phyloP scores from a whole-genome alignment of 2,329 filamentous ascomycete species.

The Pyrenophora graminea region DNA sequence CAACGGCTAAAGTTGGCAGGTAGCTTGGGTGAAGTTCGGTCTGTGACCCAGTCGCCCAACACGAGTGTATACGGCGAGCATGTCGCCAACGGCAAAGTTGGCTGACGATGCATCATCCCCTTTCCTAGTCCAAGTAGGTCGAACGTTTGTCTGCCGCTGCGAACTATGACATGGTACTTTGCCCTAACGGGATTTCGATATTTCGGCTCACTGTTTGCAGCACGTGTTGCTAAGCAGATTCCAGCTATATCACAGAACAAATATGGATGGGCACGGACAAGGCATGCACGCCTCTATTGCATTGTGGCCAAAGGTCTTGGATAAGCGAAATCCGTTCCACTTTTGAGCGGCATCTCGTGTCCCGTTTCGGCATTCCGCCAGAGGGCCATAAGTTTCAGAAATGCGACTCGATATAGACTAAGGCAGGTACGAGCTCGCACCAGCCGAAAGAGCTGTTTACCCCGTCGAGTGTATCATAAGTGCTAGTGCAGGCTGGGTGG shows the following conservation, averaged over 20 bases:
- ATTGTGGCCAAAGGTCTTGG: constrained; percentile 19
- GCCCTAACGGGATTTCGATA: constrained; percentile 22
- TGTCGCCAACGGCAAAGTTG: constrained; percentile 6
- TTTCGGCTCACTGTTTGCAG: constrained; percentile 10
- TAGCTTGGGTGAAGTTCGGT: constrained; percentile 8
- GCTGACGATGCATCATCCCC: constrained; percentile 3
- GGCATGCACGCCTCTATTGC: constrained; percentile 16
- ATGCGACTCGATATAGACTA: constrained; percentile 33
- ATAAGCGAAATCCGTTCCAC: constrained; percentile 27
- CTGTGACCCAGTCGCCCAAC: constrained; percentile 17
- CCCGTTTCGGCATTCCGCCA: constrained; percentile 30
- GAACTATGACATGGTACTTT: constrained; percentile 23
- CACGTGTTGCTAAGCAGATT: constrained; percentile 25
- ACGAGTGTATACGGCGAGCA: constrained; percentile 2
- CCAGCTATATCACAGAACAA: constrained; percentile 18
- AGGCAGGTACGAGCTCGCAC: constrained; percentile 43
- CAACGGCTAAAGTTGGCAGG: constrained; percentile 31
- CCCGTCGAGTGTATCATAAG: constrained; percentile 35
- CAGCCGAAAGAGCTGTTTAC: constrained; percentile 40
- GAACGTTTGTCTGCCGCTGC: constrained; percentile 14
- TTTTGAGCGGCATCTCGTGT: constrained; percentile 27
- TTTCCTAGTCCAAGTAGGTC: constrained; percentile 6
- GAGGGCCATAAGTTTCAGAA: constrained; percentile 41
- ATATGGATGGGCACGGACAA: constrained; percentile 19
- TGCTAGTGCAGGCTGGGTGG: constrained; percentile 6